These are phyloP conservation scores for Grosmannia huntii DNA, from an alignment of 2,329 filamentous ascomycete genomes.

Conservation along the genomic window DNA sequence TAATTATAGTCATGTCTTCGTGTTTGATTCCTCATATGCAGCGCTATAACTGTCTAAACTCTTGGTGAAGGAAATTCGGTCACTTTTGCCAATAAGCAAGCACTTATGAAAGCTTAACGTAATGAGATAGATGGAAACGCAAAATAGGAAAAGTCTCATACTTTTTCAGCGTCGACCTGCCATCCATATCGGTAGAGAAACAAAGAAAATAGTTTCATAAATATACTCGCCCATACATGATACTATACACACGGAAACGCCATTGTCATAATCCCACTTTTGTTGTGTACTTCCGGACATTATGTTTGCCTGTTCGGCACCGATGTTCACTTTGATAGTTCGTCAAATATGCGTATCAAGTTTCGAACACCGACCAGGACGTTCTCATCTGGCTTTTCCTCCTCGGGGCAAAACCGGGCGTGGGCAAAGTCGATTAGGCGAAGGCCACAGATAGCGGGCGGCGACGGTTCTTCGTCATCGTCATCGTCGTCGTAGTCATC, in stretches of 20 bases:
- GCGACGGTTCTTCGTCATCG: constrained; percentile 23
- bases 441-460: constrained; percentile 59
- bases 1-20: too few relatives aligned
- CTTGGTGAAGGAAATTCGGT: background rate
- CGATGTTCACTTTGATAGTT: constrained; percentile 32
- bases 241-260: background rate
- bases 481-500: constrained; percentile 16
- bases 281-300: background rate
- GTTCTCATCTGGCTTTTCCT: constrained; percentile 83
- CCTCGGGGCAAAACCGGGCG: constrained; percentile 67
- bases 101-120: background rate
- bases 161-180: background rate
- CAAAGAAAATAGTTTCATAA: background rate
- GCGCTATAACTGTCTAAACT: too few relatives aligned
- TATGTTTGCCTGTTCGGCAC: background rate
- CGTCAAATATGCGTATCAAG: constrained; percentile 56
- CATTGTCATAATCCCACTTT: background rate
- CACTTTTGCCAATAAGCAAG: background rate
- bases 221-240: background rate
- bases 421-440: constrained; percentile 98
- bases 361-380: constrained; percentile 60
- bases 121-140: background rate
- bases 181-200: background rate
- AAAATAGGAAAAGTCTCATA: background rate
- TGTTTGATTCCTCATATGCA: background rate